phyloP scores from a whole-genome alignment of 2,329 filamentous ascomycete species.

The Truncatella angustata region DNA sequence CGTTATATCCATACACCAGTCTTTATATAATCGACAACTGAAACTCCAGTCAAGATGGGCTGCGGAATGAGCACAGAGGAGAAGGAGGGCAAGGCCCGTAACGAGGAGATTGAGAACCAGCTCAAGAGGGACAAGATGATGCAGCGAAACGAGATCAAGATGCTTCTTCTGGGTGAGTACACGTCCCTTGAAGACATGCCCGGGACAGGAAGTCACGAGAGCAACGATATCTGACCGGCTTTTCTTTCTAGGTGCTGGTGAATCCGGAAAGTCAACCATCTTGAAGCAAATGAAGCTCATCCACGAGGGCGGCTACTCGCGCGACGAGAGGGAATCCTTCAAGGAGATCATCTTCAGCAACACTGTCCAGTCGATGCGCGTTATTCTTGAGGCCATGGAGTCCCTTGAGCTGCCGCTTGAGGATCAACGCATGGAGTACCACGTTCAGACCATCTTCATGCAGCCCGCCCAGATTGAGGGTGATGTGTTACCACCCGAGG shows the following conservation, averaged over 20 bases:
- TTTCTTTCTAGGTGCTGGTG: conserved; percentile 90
- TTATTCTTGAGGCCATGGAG: conserved; percentile 69
- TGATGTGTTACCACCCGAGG: conserved; percentile 89
- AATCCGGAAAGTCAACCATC: conserved; percentile 94
- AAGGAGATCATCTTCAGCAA: conserved; percentile 72
- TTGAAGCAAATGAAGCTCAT: conserved; percentile 99
- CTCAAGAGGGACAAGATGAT: conserved; percentile 98
- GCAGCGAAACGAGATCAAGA: conserved; percentile 99
- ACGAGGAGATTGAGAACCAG: conserved; percentile 99
- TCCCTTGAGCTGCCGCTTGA: conserved; percentile 77
- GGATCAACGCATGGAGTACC: conserved; percentile 91
- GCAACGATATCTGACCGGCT: too few relatives aligned
- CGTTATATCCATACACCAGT: neutral
- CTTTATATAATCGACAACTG: conserved; percentile 9
- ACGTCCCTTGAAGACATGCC: too few relatives aligned
- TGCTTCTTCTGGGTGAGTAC: conserved; percentile 89
- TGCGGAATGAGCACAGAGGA: conserved; percentile 99
- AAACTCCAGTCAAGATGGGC: conserved; percentile 76
- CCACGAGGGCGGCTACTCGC: conserved; percentile 96
- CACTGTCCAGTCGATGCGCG: conserved; percentile 68
- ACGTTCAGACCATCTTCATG: conserved; percentile 98
- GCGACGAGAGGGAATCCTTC: conserved; percentile 74
- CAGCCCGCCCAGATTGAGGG: conserved; percentile 96
- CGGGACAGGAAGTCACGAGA: too few relatives aligned
- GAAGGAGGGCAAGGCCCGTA: conserved; percentile 99